Percentiles rank a stretch among this genome's conserved stretches.
Evolutionary conservation across 352 stramenopile species (phyloP).

Genomic region (Phytophthora aleatoria): DNA sequence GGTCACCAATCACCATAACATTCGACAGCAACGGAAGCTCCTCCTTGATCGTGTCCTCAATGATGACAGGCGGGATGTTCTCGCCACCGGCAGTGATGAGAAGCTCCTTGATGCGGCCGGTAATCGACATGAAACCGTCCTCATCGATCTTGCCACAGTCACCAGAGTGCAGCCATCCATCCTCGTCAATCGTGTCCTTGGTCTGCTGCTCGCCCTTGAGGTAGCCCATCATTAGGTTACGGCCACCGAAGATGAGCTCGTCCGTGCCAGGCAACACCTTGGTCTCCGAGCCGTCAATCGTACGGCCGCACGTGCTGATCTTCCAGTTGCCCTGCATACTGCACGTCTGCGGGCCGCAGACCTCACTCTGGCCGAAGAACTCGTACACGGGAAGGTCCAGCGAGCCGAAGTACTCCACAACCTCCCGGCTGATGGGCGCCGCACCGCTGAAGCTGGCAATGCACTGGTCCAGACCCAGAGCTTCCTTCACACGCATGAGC

Average conservation of each 20-base stretch:
- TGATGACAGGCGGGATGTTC: constrained; percentile 93
- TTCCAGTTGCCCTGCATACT: constrained; percentile 88
- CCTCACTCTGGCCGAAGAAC: constrained; percentile 94
- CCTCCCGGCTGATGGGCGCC: constrained; percentile 93
- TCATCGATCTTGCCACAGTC: constrained; percentile 92
- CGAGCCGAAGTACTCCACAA: constrained; percentile 95
- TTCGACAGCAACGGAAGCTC: constrained; percentile 89
- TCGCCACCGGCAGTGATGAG: constrained; percentile 96
- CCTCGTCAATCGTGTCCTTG: constrained; percentile 90
- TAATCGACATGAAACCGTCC: constrained; percentile 95
- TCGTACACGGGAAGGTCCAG: constrained; percentile 95
- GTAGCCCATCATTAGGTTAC: constrained; percentile 92
- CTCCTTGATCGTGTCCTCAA: constrained; percentile 93
- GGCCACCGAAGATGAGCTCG: constrained; percentile 81
- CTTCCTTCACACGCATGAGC: constrained; percentile 87
- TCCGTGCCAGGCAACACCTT: constrained; percentile 62
- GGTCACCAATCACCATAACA: constrained; percentile 93
- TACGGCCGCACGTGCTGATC: constrained; percentile 82
- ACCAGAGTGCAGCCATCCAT: constrained; percentile 94
- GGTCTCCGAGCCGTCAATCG: constrained; percentile 75
- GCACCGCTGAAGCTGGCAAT: constrained; percentile 77
- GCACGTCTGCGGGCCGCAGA: constrained; percentile 82
- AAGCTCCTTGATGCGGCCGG: constrained; percentile 96
- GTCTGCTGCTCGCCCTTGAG: constrained; percentile 80
- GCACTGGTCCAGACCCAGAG: constrained; percentile 92